phyloP scores from a whole-genome alignment of 208 protist species.

The Leishmania martiniquensis region DNA sequence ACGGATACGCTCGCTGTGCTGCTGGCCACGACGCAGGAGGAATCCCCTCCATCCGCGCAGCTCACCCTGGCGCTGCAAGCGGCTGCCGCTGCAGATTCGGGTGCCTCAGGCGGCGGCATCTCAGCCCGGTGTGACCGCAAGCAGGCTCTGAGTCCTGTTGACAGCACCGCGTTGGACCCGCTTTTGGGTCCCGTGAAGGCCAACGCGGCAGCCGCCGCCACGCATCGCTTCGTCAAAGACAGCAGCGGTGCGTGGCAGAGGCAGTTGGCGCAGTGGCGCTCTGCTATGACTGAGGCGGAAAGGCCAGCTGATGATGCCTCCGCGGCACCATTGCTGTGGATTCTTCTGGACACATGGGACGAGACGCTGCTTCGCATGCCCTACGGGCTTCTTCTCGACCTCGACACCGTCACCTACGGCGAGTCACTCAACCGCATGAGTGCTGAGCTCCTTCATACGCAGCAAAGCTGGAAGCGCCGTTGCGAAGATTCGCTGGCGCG shows the following conservation, averaged over 20 bases:
- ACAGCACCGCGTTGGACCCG: not conserved
- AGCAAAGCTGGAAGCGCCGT: conserved; percentile 15
- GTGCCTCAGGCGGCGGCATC: too few relatives aligned
- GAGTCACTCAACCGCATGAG: conserved; percentile 42
- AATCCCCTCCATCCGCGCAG: too few relatives aligned
- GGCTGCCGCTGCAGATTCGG: not conserved
- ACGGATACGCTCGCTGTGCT: not conserved
- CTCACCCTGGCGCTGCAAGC: not conserved
- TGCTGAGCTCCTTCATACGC: conserved; percentile 30
- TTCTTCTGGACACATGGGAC: conserved; percentile 72
- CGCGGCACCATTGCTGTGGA: conserved; percentile 46
- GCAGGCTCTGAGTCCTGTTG: not conserved
- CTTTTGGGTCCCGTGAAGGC: not conserved
- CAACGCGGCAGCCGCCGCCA: too few relatives aligned
- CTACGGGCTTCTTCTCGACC: conserved; percentile 55
- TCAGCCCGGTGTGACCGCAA: too few relatives aligned
- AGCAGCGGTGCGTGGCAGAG: conserved; percentile 9
- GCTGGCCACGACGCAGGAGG: not conserved
- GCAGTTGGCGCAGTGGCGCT: conserved; percentile 37
- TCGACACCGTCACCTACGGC: conserved; percentile 45
- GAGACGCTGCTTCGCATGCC: conserved; percentile 58
- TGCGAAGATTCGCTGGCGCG: conserved; percentile 12
- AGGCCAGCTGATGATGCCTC: conserved; percentile 25
- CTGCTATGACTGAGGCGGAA: conserved; percentile 18
- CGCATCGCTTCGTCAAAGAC: not conserved